These are phyloP conservation scores for Sclerotiophoma versabilis DNA, from an alignment of 2,329 filamentous ascomycete genomes.

Conservation along the genomic window DNA sequence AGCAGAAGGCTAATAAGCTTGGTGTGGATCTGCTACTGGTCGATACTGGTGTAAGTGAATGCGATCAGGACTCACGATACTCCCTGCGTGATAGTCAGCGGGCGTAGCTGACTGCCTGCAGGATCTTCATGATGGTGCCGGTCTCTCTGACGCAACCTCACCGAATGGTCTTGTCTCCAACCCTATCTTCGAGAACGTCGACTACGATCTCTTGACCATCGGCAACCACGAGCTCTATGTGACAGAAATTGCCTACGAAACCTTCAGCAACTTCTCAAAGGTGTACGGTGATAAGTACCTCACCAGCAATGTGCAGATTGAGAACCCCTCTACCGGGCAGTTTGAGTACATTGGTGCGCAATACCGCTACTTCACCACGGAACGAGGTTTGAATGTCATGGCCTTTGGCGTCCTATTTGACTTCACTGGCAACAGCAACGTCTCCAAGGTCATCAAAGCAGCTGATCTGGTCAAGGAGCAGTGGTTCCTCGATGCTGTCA, in stretches of 20 bases:
- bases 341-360: slow-evolving; percentile 57
- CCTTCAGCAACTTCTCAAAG: slow-evolving; percentile 65
- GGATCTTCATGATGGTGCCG: slow-evolving; percentile 72
- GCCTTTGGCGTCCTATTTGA: slow-evolving; percentile 60
- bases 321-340: slow-evolving; percentile 52
- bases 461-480: slow-evolving; percentile 59
- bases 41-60: slow-evolving; percentile 61
- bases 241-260: slow-evolving; percentile 67
- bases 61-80: too few species aligned
- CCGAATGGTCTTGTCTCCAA: slow-evolving; percentile 65
- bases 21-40: slow-evolving; percentile 67
- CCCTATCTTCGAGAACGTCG: slow-evolving; percentile 59
- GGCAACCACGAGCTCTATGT: slow-evolving; percentile 73
- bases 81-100: neutral
- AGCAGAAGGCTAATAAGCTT: slow-evolving; percentile 62
- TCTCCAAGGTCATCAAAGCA: slow-evolving; percentile 66
- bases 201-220: slow-evolving; percentile 63
- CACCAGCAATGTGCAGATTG: slow-evolving; percentile 61
- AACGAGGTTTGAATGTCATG: slow-evolving; percentile 57
- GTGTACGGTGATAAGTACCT: slow-evolving; percentile 64
- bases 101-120: slow-evolving; percentile 21
- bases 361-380: slow-evolving; percentile 60
- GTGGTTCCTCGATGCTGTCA: slow-evolving; percentile 68
- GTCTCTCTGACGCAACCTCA: slow-evolving; percentile 66
- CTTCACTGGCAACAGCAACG: slow-evolving; percentile 65